Evolutionary conservation across 345 rosid genomes (phyloP), one percentile per base, ranked within the genome.

Genomic region (Rubroshorea leprosula): DNA sequence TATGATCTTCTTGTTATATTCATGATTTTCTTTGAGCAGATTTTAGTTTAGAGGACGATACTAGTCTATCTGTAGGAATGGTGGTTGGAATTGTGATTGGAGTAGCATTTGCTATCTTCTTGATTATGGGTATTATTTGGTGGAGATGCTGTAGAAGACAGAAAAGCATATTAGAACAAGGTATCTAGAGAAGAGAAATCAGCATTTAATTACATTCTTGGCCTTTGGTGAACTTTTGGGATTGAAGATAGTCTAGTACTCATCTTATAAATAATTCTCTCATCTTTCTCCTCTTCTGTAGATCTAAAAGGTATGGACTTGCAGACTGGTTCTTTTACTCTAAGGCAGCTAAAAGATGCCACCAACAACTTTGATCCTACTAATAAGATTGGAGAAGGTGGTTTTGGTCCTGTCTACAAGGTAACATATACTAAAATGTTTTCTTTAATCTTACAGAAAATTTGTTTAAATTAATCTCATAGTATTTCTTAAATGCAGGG

Each of bases 341-440:
- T 64, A 24, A 75, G 23, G 29, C 79, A 71, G 54, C 68, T 71
- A 23, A 67, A 71, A 64, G 68, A 49, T 56, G 76, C 79, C 0
- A 71, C 79, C 0, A 48, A 61, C 17, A 21, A 75, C 49, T 75
- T 75, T 58, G 31, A 68, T 50, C 70, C 55, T 19, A 31, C 21
- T 45, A 68, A 75, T 59, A 75, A 71, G 51, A 64, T 75, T 61
- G 79, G 79, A 57, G 76, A 75, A 71, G 79, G 79, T 75, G n/a
- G n/a, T n/a, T n/a, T n/a, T n/a, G n/a, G n/a, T n/a, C n/a, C n/a
- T n/a, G n/a, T n/a, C n/a, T n/a, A 71, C 55, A 75, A 68, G 73
- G 79, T 75, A 57, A 23, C 11, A n/a, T 27, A 0, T 1, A 8
- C 13, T 50, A n/a, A n/a, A 11, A 9, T 16, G 14, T 0, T 8